A percentile compares a stretch with the other conserved stretches of the same genome.
Evolutionary conservation across 2,329 filamentous ascomycete genomes (phyloP).

Genomic region (Didymosphaeria variabile): DNA sequence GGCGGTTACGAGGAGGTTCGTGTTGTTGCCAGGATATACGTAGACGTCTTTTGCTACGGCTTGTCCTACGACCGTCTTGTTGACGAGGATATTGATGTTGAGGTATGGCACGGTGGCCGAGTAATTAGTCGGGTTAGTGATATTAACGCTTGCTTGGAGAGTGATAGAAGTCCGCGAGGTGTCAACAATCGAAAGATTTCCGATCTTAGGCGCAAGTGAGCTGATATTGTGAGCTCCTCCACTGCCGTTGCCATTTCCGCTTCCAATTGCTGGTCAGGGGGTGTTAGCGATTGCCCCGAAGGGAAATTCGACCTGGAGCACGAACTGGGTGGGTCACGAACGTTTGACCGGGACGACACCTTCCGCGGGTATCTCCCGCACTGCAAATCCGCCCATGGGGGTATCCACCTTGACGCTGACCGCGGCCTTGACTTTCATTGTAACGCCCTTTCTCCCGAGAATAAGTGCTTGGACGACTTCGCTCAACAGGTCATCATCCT

Average conservation of each 20-base stretch:
- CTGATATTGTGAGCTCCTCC: conserved; percentile 41
- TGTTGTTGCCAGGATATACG: conserved; percentile 75
- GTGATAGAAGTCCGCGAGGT: conserved; percentile 76
- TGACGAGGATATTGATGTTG: conserved; percentile 78
- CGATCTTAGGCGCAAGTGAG: conserved; percentile 70
- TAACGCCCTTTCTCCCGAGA: conserved; percentile 75
- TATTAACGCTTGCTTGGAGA: conserved; percentile 76
- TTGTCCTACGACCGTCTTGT: conserved; percentile 78
- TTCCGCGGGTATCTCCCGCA: conserved; percentile 84
- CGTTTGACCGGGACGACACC: conserved; percentile 91
- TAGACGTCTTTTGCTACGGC: conserved; percentile 71
- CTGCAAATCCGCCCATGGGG: conserved; percentile 78
- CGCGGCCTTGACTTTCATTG: conserved; percentile 76
- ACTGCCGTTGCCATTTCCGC: conserved; percentile 51
- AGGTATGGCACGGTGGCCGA: conserved; percentile 82
- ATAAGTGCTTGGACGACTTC: conserved; percentile 83
- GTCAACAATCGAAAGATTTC: conserved; percentile 74
- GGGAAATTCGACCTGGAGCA: conserved; percentile 36
- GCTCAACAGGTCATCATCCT: conserved; percentile 79
- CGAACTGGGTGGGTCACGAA: conserved; percentile 71
- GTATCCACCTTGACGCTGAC: conserved; percentile 87
- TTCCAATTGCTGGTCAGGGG: conserved; percentile 45
- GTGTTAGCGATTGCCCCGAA: conserved; percentile 42
- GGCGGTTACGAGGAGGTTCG: conserved; percentile 71
- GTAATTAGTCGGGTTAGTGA: conserved; percentile 92